These are phyloP conservation scores for Seminavis robusta DNA, from an alignment of 108 stramenopile genomes.

Conservation along the genomic window DNA sequence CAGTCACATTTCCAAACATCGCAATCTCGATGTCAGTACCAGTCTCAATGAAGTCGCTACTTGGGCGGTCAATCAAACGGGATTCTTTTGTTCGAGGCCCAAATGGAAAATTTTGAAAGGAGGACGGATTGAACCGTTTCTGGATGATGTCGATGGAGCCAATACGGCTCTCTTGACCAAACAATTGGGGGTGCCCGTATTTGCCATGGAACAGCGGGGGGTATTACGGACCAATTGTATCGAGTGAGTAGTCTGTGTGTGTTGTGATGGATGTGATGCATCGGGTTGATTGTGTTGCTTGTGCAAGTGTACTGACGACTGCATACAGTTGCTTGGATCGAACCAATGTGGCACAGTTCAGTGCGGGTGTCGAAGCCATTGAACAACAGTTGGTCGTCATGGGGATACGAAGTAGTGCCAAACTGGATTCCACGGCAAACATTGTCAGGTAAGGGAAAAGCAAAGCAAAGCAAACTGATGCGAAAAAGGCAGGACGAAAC, in stretches of 20 bases:
- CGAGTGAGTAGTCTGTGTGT: constrained; percentile 61
- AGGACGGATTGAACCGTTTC: constrained; percentile 73
- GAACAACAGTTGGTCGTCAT: constrained; percentile 91
- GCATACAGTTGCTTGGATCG: constrained; percentile 82
- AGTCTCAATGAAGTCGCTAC: constrained; percentile 91
- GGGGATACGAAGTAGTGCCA: constrained; percentile 80
- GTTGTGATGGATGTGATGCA: background rate
- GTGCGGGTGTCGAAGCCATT: constrained; percentile 91
- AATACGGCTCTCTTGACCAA: constrained; percentile 37
- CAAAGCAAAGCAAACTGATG: no score
- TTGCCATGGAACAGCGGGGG: constrained; percentile 93
- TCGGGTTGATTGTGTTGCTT: background rate
- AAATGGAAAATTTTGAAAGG: constrained; percentile 80
- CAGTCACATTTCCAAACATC: constrained; percentile 85
- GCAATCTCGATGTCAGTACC: constrained; percentile 80
- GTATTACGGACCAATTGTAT: constrained; percentile 98
- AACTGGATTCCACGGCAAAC: constrained; percentile 83
- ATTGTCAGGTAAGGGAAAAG: no score
- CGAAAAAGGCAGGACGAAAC: no score
- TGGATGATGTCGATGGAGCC: constrained; percentile 38
- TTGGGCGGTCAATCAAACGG: constrained; percentile 92
- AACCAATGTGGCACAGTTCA: constrained; percentile 97
- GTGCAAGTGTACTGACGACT: background rate
- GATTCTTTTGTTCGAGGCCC: constrained; percentile 91
- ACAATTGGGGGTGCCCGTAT: constrained; percentile 76